Conservation (phyloP, 768 basidiomycete genomes). For the Neoboletus brunneissimus region DNA sequence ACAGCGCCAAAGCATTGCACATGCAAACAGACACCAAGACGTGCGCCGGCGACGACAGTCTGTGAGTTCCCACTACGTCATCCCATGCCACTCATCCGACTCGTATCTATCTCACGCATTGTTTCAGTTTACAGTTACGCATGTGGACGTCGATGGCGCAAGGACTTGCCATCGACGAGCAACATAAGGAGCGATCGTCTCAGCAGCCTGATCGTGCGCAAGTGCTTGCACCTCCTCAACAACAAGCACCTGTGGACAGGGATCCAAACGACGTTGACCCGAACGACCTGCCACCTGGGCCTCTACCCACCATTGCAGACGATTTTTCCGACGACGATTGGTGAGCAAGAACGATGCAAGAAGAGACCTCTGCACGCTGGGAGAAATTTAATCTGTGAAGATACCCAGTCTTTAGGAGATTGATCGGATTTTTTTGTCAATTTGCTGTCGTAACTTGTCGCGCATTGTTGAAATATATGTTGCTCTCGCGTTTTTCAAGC, state of each 20-base stretch:
- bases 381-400: neutral
- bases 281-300: slow-evolving; percentile 10
- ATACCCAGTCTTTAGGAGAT: no score
- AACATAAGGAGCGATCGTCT: slow-evolving; percentile 25
- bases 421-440: neutral
- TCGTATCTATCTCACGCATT: neutral
- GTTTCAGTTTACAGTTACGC: slow-evolving; percentile 38
- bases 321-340: slow-evolving; percentile 32
- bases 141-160: slow-evolving; percentile 49
- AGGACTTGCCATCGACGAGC: slow-evolving; percentile 46
- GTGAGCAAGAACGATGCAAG: slow-evolving; percentile 3
- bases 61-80: slow-evolving; percentile 31
- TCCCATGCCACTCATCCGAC: neutral
- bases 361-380: neutral
- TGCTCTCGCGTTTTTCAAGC: neutral
- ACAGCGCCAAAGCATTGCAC: slow-evolving; percentile 35
- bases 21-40: slow-evolving; percentile 35
- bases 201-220: slow-evolving; percentile 11
- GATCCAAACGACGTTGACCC: slow-evolving; percentile 16
- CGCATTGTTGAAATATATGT: neutral
- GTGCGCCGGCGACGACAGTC: slow-evolving; percentile 53
- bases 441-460: neutral
- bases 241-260: neutral
- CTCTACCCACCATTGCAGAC: slow-evolving; percentile 7
- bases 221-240: slow-evolving; percentile 10